Base-by-base conservation (phyloP, 257 asterid species). In the Penstemon newberryi region DNA sequence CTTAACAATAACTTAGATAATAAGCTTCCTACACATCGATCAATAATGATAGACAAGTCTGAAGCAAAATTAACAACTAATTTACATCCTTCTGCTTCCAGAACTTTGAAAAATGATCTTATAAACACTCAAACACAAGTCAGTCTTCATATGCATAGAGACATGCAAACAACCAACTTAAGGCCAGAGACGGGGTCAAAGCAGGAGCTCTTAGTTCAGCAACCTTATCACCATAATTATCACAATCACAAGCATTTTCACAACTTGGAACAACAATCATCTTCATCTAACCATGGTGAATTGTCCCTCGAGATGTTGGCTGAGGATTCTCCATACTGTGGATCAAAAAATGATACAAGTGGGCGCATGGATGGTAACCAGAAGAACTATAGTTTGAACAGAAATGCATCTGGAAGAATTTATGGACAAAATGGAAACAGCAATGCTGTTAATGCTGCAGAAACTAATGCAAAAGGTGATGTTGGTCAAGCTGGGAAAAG, bases 361-460 rank as follows among this genome's bases (percentile, higher is more conserved):
- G 83, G 75, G 60, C 85, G 80, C 13, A 50, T 47, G 64, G 86
- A 75, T 42, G 79, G 80, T 61, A 74, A 70, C 49, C 76, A 69
- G 37, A 71, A 65, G 76, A 78, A 83, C 78, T 73, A 67, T 58
- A 78, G 87, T 78, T 65, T 86, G 69, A 85, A 87, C 61, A 80
- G 83, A 83, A 85, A 89, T 75, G 81, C 83, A 70, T 85, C 92
- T 0, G 90, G 96, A 59, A 86, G 96, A 80, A 91, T 92, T 76
- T 81, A 79, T 73, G 86, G 78, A 51, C 93, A 70, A 51, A 82
- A 73, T 18, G 90, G 85, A 61, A 75, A 78, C 81, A 76, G 84
- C 81, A 73, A 76, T 42, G 87, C 77, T 18, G 33, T 78, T 73
- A 81, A 83, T 65, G 78, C 83, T 54, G 67, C 44, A 25, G 79